Evolutionary conservation across 352 stramenopile species (phyloP).

Genomic region (Phytopythium ostracodes): DNA sequence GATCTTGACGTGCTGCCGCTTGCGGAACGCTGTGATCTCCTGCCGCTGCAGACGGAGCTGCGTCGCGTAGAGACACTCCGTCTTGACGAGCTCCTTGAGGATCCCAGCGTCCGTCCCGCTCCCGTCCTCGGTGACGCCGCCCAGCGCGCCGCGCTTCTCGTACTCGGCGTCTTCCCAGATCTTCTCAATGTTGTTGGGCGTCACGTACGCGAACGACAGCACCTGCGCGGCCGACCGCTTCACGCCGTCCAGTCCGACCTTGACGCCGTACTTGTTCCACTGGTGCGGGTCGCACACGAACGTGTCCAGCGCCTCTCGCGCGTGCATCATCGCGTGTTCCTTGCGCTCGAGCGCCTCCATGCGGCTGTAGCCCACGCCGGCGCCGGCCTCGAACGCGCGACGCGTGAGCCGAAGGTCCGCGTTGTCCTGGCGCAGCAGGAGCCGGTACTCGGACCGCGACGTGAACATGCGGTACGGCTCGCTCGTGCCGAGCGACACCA

Average conservation of each 20-base stretch:
- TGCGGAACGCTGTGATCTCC: conserved; percentile 95
- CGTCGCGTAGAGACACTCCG: conserved; percentile 91
- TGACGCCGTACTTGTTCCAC: conserved; percentile 81
- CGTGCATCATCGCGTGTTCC: conserved; percentile 68
- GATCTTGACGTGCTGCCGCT: conserved; percentile 92
- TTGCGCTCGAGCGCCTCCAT: conserved; percentile 84
- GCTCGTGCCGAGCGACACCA: conserved; percentile 94
- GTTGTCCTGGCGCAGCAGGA: conserved; percentile 93
- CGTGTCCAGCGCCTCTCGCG: conserved; percentile 39
- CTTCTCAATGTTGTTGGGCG: conserved; percentile 43
- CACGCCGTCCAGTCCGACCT: conserved; percentile 69
- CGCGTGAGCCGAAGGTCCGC: conserved; percentile 95
- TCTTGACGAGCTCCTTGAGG: conserved; percentile 62
- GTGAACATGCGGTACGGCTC: conserved; percentile 99
- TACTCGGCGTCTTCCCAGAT: conserved; percentile 57
- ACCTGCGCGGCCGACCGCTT: conserved; percentile 77
- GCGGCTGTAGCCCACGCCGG: conserved; percentile 60
- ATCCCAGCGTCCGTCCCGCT: conserved; percentile 12
- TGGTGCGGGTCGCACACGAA: conserved; percentile 77
- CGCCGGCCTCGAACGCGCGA: conserved; percentile 84
- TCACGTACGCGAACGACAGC: conserved; percentile 62
- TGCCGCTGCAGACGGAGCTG: conserved; percentile 93
- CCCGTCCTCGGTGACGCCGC: conserved; percentile 9
- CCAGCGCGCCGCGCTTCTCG: conserved; percentile 43
- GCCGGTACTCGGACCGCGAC: conserved; percentile 90